Evolutionary conservation across 2,329 filamentous ascomycete genomes (phyloP).

Genomic region (Tolypocladium ophioglossoides): DNA sequence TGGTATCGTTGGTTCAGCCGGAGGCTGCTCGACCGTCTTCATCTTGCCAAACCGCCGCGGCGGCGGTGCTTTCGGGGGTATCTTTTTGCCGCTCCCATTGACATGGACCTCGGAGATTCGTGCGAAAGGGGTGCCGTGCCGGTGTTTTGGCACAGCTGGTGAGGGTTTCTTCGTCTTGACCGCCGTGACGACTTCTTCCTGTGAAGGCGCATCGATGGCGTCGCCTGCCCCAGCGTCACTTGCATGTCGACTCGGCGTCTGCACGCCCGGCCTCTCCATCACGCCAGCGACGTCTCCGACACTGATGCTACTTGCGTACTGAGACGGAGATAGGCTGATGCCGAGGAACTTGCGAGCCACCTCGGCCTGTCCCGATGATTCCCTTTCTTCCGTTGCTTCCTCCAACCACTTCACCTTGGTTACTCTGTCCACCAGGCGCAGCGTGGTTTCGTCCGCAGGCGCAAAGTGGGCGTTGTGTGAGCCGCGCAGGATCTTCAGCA

Average conservation of each 20-base stretch:
- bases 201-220: constrained; percentile 3
- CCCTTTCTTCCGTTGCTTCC: constrained; percentile 23
- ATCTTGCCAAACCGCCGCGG: constrained; percentile 34
- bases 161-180: constrained; percentile 34
- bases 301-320: constrained; percentile 63
- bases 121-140: constrained; percentile 38
- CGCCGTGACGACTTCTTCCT: constrained; percentile 11
- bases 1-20: constrained; percentile 14
- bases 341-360: constrained; percentile 54
- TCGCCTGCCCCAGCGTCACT: constrained; percentile 13
- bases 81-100: constrained; percentile 25
- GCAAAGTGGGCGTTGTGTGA: constrained; percentile 64
- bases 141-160: constrained; percentile 45
- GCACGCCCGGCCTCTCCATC: constrained; percentile 71
- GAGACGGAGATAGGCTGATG: constrained; percentile 55
- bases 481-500: constrained; percentile 60
- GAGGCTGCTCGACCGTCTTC: constrained; percentile 21
- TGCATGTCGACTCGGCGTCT: constrained; percentile 60
- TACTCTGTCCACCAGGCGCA: constrained; percentile 68
- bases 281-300: constrained; percentile 70
- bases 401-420: constrained; percentile 60
- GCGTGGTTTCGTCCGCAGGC: constrained; percentile 68
- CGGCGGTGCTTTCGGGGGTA: constrained; percentile 34
- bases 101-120: constrained; percentile 18
- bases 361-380: constrained; percentile 26